A percentile compares a stretch with the other conserved stretches of the same genome.
Evolutionary conservation across 371 early-diverging fungal genomes (phyloP).

Genomic region (Mucor mucedo): DNA sequence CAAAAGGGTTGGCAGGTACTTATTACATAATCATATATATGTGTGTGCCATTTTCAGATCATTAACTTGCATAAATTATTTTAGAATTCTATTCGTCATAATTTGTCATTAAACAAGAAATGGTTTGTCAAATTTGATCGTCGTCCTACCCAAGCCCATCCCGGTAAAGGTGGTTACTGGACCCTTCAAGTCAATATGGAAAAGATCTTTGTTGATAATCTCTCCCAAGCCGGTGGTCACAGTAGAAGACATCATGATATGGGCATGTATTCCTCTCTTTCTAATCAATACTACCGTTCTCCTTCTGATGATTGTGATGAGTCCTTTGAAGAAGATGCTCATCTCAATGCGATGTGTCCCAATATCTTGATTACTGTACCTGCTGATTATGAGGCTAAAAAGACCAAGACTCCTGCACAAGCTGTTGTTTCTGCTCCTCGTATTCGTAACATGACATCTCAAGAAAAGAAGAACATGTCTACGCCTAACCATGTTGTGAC

Average conservation of each 20-base stretch:
- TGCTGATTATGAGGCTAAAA: constrained; percentile 34
- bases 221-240: constrained; percentile 52
- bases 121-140: constrained; percentile 92
- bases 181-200: constrained; percentile 66
- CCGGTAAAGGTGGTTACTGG: constrained; percentile 98
- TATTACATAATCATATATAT: neutral
- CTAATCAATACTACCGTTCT: constrained; percentile 13
- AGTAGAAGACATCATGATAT: constrained; percentile 55
- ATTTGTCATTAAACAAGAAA: constrained; percentile 92
- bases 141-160: constrained; percentile 77
- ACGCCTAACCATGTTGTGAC: neutral
- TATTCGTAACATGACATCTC: constrained; percentile 22
- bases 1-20: constrained; percentile 86
- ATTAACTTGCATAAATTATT: neutral
- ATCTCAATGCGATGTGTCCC: constrained; percentile 9
- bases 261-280: constrained; percentile 43
- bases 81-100: constrained; percentile 98
- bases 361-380: constrained; percentile 35
- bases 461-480: constrained; percentile 14
- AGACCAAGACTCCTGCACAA: constrained; percentile 6
- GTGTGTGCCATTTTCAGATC: neutral
- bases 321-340: neutral
- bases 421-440: constrained; percentile 16
- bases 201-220: constrained; percentile 49
- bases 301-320: constrained; percentile 7